Conservation (phyloP, 257 asterid genomes). For the Knoxia roxburghii region DNA sequence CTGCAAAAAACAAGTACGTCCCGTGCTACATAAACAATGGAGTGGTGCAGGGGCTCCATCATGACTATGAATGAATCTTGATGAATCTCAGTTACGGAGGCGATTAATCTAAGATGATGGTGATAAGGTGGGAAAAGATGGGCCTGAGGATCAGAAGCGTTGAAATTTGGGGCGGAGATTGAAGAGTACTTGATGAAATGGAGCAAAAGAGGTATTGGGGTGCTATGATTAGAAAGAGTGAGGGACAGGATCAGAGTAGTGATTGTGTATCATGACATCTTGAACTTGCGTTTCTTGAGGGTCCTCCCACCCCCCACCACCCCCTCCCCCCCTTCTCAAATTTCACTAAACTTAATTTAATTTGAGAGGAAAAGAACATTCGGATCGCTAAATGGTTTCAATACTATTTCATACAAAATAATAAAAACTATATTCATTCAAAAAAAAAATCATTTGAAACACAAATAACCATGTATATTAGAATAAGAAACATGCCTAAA, state of each 20-base stretch:
- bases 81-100: neutral
- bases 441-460: too few relatives aligned
- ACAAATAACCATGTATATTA: too few relatives aligned
- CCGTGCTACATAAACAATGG: neutral
- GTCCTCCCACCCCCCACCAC: too few relatives aligned
- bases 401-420: too few relatives aligned
- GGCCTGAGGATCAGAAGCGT: conserved; percentile 13
- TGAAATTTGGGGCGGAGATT: conserved; percentile 11
- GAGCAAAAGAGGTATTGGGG: conserved; percentile 17
- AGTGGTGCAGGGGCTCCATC: conserved; percentile 6
- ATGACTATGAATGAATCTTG: conserved; percentile 7
- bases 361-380: too few relatives aligned
- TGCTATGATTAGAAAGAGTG: conserved; percentile 17
- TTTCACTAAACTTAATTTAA: too few relatives aligned
- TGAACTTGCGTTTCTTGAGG: conserved; percentile 24
- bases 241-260: conserved; percentile 25
- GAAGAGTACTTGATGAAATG: conserved; percentile 22
- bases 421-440: too few relatives aligned
- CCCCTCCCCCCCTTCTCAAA: too few relatives aligned
- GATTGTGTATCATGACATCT: conserved; percentile 27
- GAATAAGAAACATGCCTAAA: too few relatives aligned
- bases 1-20: too few relatives aligned
- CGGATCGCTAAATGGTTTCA: too few relatives aligned
- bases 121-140: conserved; percentile 21
- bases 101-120: conserved; percentile 9